These are phyloP conservation scores for Colletotrichum sp. DNA, from an alignment of 2,329 filamentous ascomycete genomes.

Conservation along the genomic window DNA sequence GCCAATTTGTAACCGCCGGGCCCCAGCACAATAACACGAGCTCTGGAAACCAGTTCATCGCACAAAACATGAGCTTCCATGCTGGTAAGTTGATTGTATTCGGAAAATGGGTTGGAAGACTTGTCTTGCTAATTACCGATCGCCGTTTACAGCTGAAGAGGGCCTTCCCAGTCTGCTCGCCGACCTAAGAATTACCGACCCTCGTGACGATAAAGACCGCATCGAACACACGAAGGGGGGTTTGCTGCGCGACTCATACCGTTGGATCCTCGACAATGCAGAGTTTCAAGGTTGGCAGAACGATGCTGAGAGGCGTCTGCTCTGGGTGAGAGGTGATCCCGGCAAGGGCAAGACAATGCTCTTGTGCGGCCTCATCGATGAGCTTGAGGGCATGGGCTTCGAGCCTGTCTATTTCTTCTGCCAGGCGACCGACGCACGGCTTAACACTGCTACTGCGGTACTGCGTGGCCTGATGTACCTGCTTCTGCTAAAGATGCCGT, in stretches of 20 bases:
- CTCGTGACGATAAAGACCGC: slow-evolving; percentile 35
- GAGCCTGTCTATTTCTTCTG: slow-evolving; percentile 44
- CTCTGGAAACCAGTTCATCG: too few relatives aligned
- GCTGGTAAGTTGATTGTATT: too few relatives aligned
- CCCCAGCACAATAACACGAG: too few relatives aligned
- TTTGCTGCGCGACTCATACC: slow-evolving; percentile 34
- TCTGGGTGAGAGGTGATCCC: slow-evolving; percentile 43
- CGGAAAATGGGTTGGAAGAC: too few relatives aligned
- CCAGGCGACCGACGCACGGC: slow-evolving; percentile 37
- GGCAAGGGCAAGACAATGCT: slow-evolving; percentile 52
- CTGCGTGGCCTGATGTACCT: slow-evolving; percentile 48
- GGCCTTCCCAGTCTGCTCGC: not conserved
- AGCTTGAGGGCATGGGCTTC: slow-evolving; percentile 26
- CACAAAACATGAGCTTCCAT: too few relatives aligned
- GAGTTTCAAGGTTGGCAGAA: slow-evolving; percentile 31
- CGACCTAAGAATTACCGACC: slow-evolving; percentile 29
- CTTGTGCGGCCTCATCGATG: slow-evolving; percentile 41
- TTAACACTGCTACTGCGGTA: slow-evolving; percentile 44
- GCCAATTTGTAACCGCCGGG: too few relatives aligned
- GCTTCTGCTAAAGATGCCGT: slow-evolving; percentile 29
- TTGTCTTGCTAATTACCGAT: too few relatives aligned
- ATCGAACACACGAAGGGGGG: slow-evolving; percentile 40
- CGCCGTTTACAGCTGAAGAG: not conserved
- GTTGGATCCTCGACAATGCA: slow-evolving; percentile 37
- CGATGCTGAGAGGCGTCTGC: slow-evolving; percentile 24